Evolutionary conservation across 2,329 filamentous ascomycete species (phyloP).

Genomic region (Aspergillus novofumigatus): DNA sequence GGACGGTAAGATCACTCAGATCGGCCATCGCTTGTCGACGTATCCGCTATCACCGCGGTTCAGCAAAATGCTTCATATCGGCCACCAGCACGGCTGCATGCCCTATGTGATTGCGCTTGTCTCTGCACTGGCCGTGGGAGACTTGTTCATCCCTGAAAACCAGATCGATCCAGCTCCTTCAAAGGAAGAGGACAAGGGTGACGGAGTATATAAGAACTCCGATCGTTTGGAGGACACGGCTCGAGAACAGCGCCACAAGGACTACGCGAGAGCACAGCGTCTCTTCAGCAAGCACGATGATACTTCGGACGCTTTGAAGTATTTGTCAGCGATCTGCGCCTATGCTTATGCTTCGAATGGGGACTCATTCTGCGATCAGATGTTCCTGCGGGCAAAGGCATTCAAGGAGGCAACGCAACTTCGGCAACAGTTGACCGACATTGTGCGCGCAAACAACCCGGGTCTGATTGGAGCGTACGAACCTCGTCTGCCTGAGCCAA

Average conservation of each 20-base stretch:
- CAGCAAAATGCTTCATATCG: constrained; percentile 85
- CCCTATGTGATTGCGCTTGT: constrained; percentile 86
- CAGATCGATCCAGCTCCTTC: constrained; percentile 63
- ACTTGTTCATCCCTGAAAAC: constrained; percentile 79
- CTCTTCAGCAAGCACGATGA: constrained; percentile 78
- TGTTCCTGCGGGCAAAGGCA: constrained; percentile 83
- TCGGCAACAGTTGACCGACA: constrained; percentile 73
- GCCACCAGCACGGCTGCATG: constrained; percentile 75
- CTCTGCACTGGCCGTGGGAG: constrained; percentile 79
- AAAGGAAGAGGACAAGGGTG: constrained; percentile 38
- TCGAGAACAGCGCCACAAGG: constrained; percentile 61
- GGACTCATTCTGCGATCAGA: constrained; percentile 72
- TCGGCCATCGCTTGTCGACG: constrained; percentile 76
- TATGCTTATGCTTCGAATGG: constrained; percentile 66
- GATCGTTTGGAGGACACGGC: constrained; percentile 69
- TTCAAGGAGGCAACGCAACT: constrained; percentile 83
- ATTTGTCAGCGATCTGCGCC: constrained; percentile 81
- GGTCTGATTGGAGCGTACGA: constrained; percentile 37
- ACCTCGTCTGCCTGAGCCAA: constrained; percentile 54
- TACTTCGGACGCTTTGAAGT: constrained; percentile 81
- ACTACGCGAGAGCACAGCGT: constrained; percentile 68
- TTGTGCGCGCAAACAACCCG: constrained; percentile 71
- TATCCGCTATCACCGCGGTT: constrained; percentile 91
- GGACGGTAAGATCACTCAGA: constrained; percentile 69
- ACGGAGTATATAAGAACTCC: constrained; percentile 53